phyloP scores from a whole-genome alignment of 1,284 basidiomycete genomes.

The Trichosporon ovoides region DNA sequence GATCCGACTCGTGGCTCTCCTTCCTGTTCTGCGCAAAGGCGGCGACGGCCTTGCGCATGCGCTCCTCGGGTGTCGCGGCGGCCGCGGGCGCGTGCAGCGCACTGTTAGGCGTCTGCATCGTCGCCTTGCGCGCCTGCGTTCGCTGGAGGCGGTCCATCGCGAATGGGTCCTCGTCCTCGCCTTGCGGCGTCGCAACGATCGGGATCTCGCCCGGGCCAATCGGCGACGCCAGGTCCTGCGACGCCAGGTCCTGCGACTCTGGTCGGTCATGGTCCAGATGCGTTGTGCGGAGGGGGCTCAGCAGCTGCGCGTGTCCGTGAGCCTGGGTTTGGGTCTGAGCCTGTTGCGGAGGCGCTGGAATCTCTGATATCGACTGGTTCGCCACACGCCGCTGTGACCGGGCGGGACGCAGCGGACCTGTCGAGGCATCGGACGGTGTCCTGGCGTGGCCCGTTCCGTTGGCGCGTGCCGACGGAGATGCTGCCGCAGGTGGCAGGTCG shows the following conservation, averaged over 20 bases:
- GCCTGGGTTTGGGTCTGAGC: not conserved
- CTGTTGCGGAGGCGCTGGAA: too few relatives aligned
- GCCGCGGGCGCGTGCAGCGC: not conserved
- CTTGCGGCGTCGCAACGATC: slow-evolving; percentile 11
- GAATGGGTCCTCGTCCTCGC: slow-evolving; percentile 30
- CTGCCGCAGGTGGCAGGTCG: not conserved
- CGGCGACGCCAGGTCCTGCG: slow-evolving; percentile 4
- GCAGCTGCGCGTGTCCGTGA: not conserved
- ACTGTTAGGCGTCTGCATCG: slow-evolving; percentile 20
- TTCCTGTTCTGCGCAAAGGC: slow-evolving; percentile 39
- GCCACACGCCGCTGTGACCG: not conserved
- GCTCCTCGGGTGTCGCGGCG: not conserved
- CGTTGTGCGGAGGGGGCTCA: not conserved
- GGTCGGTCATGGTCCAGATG: not conserved
- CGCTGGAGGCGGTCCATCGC: slow-evolving; percentile 38
- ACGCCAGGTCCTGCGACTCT: slow-evolving; percentile 5
- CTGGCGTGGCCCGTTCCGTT: not conserved
- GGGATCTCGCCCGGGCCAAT: slow-evolving; percentile 1
- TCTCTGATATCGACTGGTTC: too few relatives aligned
- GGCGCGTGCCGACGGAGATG: not conserved
- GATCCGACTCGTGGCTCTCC: slow-evolving; percentile 5
- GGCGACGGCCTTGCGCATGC: slow-evolving; percentile 37
- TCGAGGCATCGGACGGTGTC: not conserved
- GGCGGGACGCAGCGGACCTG: not conserved
- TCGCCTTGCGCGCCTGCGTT: slow-evolving; percentile 29